Percentiles rank a stretch among this genome's conserved stretches.
Evolutionary conservation across 371 early-diverging fungal species (phyloP).

Genomic region (Mucor lusitanicus): DNA sequence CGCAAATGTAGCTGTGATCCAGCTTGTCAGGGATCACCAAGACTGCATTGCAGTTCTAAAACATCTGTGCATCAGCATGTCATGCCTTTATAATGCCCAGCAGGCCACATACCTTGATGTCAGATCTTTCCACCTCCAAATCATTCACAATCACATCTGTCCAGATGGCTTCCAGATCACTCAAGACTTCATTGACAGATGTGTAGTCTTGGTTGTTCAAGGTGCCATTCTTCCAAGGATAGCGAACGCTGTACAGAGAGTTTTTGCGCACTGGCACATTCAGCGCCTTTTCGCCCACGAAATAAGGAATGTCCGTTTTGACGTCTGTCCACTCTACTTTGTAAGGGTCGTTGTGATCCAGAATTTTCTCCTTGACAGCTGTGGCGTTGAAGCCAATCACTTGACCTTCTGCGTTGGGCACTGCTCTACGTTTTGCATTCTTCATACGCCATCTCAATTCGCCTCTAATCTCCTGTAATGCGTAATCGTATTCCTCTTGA

Average conservation of each 20-base stretch:
- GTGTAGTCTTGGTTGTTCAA: conserved; percentile 77
- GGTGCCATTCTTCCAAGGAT: conserved; percentile 75
- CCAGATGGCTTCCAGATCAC: conserved; percentile 84
- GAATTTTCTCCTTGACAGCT: conserved; percentile 67
- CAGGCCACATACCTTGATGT: conserved; percentile 53
- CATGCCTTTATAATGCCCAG: neutral
- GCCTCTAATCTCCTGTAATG: conserved; percentile 53
- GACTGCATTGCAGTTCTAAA: conserved; percentile 69
- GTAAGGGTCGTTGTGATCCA: conserved; percentile 90
- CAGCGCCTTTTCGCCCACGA: conserved; percentile 66
- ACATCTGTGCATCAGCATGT: neutral
- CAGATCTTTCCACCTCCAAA: conserved; percentile 62
- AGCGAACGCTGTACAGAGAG: conserved; percentile 47
- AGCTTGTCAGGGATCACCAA: conserved; percentile 82
- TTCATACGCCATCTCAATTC: conserved; percentile 77
- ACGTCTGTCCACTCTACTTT: conserved; percentile 82
- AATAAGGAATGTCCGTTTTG: conserved; percentile 35
- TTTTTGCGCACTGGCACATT: conserved; percentile 41
- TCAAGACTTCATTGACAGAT: conserved; percentile 63
- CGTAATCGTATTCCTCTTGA: conserved; percentile 29
- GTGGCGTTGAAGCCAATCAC: conserved; percentile 75
- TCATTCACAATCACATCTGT: conserved; percentile 68
- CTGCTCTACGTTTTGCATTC: conserved; percentile 75
- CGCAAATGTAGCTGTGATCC: conserved; percentile 62
- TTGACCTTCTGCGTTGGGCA: conserved; percentile 73